Evolutionary conservation across 2,329 filamentous ascomycete species (phyloP), one percentile per base, ranked within the genome.

Genomic region (Thielaviopsis punctulata): DNA sequence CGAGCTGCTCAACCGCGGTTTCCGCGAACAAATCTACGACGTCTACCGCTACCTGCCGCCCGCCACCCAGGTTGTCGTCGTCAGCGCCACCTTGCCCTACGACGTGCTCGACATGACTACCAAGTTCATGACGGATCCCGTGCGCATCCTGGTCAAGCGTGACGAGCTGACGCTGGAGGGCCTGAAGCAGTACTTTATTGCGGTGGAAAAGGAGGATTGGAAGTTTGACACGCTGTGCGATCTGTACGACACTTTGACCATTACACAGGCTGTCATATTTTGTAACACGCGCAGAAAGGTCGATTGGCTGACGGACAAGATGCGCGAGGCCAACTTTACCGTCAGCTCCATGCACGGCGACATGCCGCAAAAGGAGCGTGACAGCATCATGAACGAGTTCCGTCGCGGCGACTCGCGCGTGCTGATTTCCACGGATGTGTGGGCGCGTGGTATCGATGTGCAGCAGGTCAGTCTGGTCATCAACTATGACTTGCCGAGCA

Each of bases 321-420:
- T 98, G 86, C 85, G 88, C 58, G 92, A 95, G 66, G 87, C 88
- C 61, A 95, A 98, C 71, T 98, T 98, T 67, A 98, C 92, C 0
- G 92, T 98, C 59, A 93, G 86, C 61, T 90, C 86, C 61, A 98
- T 98, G 92, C 92, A 98, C 65, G 92, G 92, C 59, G 92, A 98
- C 62, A 98, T 98, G 92, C 88, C 89, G 22, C 92, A 98, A 67
- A 92, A 92, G 69, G 89, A 96, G 68, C 83, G 92, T 61, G 92
- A 98, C 70, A 90, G 86, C 68, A 98, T 98, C 64, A 98, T 98
- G 92, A 86, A 95, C 66, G 92, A 98, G 63, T 98, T 98, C 73
- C 79, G 92, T 59, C 89, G 95, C 68, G 92, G 90, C 57, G 95
- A 95, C 69, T 94, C 86, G 60, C 81, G 92, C 63, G 92, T 98